Evolutionary conservation across 1,284 basidiomycete species (phyloP).

Genomic region (Naganishia liquefaciens): DNA sequence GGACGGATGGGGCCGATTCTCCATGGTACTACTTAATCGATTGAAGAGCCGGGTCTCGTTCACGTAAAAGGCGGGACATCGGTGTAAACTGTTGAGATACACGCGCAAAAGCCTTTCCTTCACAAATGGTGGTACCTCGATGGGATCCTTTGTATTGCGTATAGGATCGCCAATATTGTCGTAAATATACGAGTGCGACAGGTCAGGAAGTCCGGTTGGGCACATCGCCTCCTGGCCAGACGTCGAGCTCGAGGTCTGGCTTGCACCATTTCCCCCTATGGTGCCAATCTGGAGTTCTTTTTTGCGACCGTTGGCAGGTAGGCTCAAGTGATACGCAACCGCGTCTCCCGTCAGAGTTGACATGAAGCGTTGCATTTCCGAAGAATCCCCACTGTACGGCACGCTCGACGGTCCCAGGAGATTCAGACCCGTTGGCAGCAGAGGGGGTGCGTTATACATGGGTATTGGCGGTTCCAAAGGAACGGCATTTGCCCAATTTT

Average conservation of each 20-base stretch:
- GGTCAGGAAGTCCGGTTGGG: background rate
- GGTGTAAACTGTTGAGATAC: constrained; percentile 1
- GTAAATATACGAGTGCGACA: background rate
- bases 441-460: background rate
- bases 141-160: constrained; percentile 1
- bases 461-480: background rate
- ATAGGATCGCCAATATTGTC: background rate
- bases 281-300: background rate
- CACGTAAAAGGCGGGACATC: constrained; percentile 9
- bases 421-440: constrained; percentile 16
- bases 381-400: background rate
- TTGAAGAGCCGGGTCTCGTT: background rate
- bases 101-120: constrained; percentile 7
- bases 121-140: constrained; percentile 13
- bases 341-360: constrained; percentile 6
- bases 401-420: background rate
- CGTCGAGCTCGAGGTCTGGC: background rate
- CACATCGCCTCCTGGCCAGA: background rate
- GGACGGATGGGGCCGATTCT: constrained; percentile 10
- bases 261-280: background rate
- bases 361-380: background rate
- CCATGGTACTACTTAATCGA: background rate
- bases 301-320: background rate
- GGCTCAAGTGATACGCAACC: background rate
- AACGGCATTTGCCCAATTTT: background rate